These are phyloP conservation scores for Dryadomyces sulphureus DNA, from an alignment of 2,329 filamentous ascomycete species.

Conservation along the genomic window DNA sequence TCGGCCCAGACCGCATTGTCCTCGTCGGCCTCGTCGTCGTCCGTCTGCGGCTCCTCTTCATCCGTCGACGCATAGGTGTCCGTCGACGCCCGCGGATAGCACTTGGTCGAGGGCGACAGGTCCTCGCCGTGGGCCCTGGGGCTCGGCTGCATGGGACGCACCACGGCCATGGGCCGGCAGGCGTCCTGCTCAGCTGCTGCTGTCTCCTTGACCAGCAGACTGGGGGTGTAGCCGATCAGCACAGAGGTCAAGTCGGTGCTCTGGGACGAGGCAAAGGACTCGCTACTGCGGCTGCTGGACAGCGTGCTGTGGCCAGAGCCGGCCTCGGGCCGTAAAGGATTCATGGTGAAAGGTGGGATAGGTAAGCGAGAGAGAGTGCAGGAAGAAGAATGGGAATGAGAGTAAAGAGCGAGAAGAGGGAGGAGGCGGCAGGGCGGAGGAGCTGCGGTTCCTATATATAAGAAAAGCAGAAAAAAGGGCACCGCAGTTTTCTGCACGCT, in stretches of 20 bases:
- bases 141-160: no score
- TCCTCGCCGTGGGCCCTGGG: constrained; percentile 14
- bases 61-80: constrained; percentile 72
- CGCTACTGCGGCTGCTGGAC: constrained; percentile 22
- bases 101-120: constrained; percentile 24
- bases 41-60: constrained; percentile 22
- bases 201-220: constrained; percentile 17
- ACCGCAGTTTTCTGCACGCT: no score
- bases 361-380: background rate
- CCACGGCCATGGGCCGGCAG: background rate
- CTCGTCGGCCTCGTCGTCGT: constrained; percentile 9
- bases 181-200: background rate
- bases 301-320: constrained; percentile 16
- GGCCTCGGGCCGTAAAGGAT: constrained; percentile 21
- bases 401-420: background rate
- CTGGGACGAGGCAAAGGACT: constrained; percentile 24
- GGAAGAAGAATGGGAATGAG: background rate
- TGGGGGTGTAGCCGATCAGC: constrained; percentile 20
- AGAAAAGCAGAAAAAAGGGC: background rate
- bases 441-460: no score
- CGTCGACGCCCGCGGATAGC: constrained; percentile 44
- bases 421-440: background rate
- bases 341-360: constrained; percentile 9
- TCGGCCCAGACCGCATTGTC: background rate
- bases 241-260: constrained; percentile 33